These are phyloP conservation scores for Gymnopus androsaceus DNA, from an alignment of 1,284 basidiomycete genomes.

Conservation along the genomic window DNA sequence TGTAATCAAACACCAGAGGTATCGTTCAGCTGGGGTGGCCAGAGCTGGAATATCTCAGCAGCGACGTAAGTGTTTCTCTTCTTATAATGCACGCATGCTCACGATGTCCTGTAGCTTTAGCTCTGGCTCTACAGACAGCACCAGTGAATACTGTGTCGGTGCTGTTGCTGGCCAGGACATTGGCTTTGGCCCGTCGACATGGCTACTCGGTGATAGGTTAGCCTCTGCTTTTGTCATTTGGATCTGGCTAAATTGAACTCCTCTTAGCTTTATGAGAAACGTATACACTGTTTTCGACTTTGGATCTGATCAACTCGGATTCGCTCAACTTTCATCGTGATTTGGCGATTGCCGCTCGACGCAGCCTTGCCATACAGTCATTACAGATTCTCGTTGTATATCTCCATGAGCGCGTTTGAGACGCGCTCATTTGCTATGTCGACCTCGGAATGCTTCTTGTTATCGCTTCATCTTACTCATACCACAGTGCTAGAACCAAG, in stretches of 20 bases:
- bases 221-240: not conserved
- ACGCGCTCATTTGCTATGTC: too few relatives aligned
- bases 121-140: conserved; percentile 21
- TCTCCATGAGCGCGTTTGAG: too few relatives aligned
- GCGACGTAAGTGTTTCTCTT: conserved; percentile 13
- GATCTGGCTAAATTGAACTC: not conserved
- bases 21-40: conserved; percentile 30
- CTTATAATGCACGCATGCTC: not conserved
- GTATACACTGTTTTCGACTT: conserved; percentile 17
- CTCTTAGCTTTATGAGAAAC: conserved; percentile 16
- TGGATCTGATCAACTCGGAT: conserved; percentile 13
- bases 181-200: conserved; percentile 24
- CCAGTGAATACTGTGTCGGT: conserved; percentile 27
- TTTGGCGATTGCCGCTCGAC: too few relatives aligned
- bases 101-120: conserved; percentile 20
- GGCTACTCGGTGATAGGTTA: conserved; percentile 40
- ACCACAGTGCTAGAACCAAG: too few relatives aligned
- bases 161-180: conserved; percentile 22
- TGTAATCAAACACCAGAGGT: conserved; percentile 25
- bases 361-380: too few relatives aligned
- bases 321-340: conserved; percentile 11
- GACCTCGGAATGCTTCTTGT: too few relatives aligned
- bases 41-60: conserved; percentile 22
- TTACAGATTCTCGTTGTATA: too few relatives aligned
- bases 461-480: too few relatives aligned